Evolutionary conservation across 805 yeast species (phyloP).

Genomic region (Nakazawaea ishiwadae): DNA sequence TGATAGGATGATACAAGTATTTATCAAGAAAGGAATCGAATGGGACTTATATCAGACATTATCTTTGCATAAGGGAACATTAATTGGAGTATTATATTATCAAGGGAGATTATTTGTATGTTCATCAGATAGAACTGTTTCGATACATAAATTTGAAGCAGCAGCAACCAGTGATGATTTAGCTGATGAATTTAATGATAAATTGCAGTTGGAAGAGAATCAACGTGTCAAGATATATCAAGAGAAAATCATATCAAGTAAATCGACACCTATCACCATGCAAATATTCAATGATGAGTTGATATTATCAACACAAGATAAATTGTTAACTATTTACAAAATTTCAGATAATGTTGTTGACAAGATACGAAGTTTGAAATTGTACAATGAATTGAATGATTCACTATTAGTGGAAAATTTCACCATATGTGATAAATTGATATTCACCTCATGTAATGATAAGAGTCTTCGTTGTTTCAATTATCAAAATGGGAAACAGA

Average conservation of each 20-base stretch:
- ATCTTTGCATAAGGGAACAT: conserved; percentile 52
- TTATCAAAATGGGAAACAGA: conserved; percentile 38
- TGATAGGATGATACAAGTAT: conserved; percentile 61
- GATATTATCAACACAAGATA: conserved; percentile 49
- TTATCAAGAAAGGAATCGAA: conserved; percentile 18
- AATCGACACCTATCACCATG: conserved; percentile 46
- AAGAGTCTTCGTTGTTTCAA: conserved; percentile 51
- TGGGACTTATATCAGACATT: conserved; percentile 61
- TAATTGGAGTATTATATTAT: conserved; percentile 31
- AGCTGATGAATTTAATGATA: neutral
- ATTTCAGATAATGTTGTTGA: conserved; percentile 16
- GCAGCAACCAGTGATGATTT: conserved; percentile 19
- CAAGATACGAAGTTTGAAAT: conserved; percentile 32
- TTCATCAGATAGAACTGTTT: conserved; percentile 58
- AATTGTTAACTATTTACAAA: conserved; percentile 36
- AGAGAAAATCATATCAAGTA: conserved; percentile 45
- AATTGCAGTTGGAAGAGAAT: conserved; percentile 3
- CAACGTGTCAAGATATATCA: conserved; percentile 21
- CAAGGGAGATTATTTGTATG: conserved; percentile 40
- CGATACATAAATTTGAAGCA: conserved; percentile 40
- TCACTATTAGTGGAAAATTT: conserved; percentile 42
- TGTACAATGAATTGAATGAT: conserved; percentile 35
- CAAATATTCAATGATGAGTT: conserved; percentile 32
- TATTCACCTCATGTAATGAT: conserved; percentile 47
- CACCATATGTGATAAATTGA: conserved; percentile 24